Evolutionary conservation across 2,329 filamentous ascomycete genomes (phyloP), one percentile per base, ranked within the genome.

Genomic region (Neodidymelliopsis sp.): DNA sequence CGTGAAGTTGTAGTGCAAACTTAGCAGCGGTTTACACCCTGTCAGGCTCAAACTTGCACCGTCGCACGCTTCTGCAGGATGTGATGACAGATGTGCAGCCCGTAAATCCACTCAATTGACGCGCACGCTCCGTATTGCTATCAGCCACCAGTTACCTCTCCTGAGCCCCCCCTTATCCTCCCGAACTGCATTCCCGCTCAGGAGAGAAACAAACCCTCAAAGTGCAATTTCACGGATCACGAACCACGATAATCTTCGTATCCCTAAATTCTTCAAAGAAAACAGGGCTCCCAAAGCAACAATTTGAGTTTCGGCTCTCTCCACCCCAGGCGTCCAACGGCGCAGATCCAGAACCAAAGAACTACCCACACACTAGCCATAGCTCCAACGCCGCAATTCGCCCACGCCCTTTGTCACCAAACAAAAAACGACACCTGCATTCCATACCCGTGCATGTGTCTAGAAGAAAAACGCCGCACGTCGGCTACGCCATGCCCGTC

Each of bases 311-410:
- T 45, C 20, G 35, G 35, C 25, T 35, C 15, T 25, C 34, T 25
- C 34, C 28, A 15, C 19, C 29, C 34, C 23, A 29, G 28, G 25
- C 36, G 40, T 19, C 35, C 40, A 45, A 50, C 40, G 47, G 40
- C 41, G 47, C 35, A 27, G 29, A 22, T 24, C 47, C 47, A 40
- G 35, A 40, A 45, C 40, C 47, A 36, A 9, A 27, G 8, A 30
- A 35, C 18, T 7, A 28, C 3, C 4, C 6, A n/a, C 6, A 30
- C 40, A 30, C 47, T 40, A 45, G 39, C 40, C 38, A 18, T 19
- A 28, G 13, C 15, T 22, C 24, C 6, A 35, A 35, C 34, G 29
- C 29, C 40, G n/a, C 24, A 35, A n/a, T n/a, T 15, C 35, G 36
- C 35, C 12, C 13, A 39, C 20, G 36, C 28, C 35, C 29, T n/a